Conservation (phyloP, 768 basidiomycete genomes). For the Hericium rajendrae region DNA sequence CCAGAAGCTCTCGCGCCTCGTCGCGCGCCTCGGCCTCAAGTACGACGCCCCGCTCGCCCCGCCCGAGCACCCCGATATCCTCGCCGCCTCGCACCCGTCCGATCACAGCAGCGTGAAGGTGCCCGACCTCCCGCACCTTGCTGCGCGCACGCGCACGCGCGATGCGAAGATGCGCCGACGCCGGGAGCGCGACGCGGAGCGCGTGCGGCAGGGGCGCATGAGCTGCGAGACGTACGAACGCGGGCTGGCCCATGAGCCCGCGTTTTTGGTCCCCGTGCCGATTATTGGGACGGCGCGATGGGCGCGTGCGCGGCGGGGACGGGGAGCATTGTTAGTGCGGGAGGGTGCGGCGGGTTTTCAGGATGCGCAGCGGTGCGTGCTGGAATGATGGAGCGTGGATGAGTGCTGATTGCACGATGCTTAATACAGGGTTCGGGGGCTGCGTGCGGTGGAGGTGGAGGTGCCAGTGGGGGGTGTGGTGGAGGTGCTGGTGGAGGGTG, state of each 20-base stretch:
- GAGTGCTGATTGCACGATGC: neutral
- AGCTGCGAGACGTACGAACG: slow-evolving; percentile 7
- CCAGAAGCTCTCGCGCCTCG: slow-evolving; percentile 29
- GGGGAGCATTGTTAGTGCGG: neutral
- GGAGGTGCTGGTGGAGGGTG: neutral
- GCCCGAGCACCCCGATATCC: slow-evolving; percentile 24
- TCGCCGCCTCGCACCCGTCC: slow-evolving; percentile 45
- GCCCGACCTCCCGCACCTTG: slow-evolving; percentile 8
- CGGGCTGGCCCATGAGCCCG: slow-evolving; percentile 17
- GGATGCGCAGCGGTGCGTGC: neutral
- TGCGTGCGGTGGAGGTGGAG: neutral
- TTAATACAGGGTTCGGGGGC: neutral
- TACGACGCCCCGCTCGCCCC: slow-evolving; percentile 17
- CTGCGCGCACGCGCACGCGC: too few relatives aligned
- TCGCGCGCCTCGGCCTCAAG: slow-evolving; percentile 3
- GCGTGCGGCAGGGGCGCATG: slow-evolving; percentile 16
- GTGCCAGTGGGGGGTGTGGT: neutral
- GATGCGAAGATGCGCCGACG: neutral
- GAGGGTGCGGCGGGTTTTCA: neutral
- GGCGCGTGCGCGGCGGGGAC: neutral
- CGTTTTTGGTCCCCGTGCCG: slow-evolving; percentile 34
- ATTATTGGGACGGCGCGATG: slow-evolving; percentile 16
- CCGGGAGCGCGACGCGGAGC: slow-evolving; percentile 18
- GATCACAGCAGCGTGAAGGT: slow-evolving; percentile 38
- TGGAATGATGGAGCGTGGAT: neutral